Evolutionary conservation across 2,329 filamentous ascomycete species (phyloP), one percentile per base, ranked within the genome.

Genomic region (Arachnomyces sp.): DNA sequence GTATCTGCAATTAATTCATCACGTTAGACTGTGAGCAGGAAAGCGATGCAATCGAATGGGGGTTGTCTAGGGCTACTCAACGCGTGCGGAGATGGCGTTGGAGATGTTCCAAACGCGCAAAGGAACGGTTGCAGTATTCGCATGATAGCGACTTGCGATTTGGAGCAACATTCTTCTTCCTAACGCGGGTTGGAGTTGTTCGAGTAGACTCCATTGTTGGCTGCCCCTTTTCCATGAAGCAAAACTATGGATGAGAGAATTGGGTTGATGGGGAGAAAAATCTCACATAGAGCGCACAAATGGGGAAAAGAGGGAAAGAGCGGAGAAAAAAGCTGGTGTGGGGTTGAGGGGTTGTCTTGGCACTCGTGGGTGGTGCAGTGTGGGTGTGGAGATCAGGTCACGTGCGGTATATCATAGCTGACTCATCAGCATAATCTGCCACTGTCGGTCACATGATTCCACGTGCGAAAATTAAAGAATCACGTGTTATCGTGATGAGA

Each of bases 21-120:
- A 16, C 36, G n/a, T 13, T 28, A 36, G 8, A 18, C 17, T 37
- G 31, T 39, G 43, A 31, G 31, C 35, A 18, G 31, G 14, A 35
- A 41, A 6, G 17, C 11, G 38, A 18, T 18, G 11, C 18, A 11
- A 14, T 29, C 8, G 25, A 38, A 32, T 38, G 47, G 39, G 49
- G 38, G 41, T 41, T 40, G 31, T 37, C 42, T 44, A 56, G 58
- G 57, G 58, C 56, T 58, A 62, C 62, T 65, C 62, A 63, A 67
- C 64, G 67, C 49, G 67, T 71, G 59, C 67, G 65, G 60, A 70
- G 66, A 63, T 71, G 67, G 50, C 67, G 62, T 62, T 71, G 67
- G 53, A 71, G 66, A 59, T 71, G 67, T 55, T 71, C 67, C 46
- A 71, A 52, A 37, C 67, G 64, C 40, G 66, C 67, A 54, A 71